Base-by-base conservation (phyloP, 768 basidiomycete species). In the Tulasnella sp. region DNA sequence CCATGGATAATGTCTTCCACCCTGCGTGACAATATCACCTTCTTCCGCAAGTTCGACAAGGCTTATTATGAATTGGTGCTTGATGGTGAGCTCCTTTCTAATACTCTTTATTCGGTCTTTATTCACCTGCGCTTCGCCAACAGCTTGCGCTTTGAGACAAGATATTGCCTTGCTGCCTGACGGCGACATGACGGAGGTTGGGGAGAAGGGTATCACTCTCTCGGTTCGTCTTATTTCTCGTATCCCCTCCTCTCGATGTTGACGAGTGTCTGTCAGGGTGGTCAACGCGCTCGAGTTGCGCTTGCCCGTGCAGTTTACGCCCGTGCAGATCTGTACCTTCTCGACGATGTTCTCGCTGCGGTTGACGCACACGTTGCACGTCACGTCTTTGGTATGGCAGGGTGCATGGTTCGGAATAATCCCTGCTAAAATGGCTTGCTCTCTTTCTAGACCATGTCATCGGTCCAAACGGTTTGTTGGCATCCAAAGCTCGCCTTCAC, bases 1-100 rank as follows among this genome's bases (percentile, higher is more conserved):
- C 84, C 90, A 32, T 94, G 90, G 86, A 80, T 96, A 41, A 76
- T 93, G 68, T 89, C 87, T 1, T 80, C 87, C 0, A 83, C 86
- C 2, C 78, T 97, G 49, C 78, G 84, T 35, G 87, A 91, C 40
- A 98, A 98, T 65, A 97, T 98, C 59, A 65, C 88, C 32, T 97
- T 98, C 70, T 90, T 83, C 8, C 86, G 93, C 68, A 77, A 82
- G 62, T 96, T 84, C 60, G 91, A 97, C 50, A 83, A 86, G 60
- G 74, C 73, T 0, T 94, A 89, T 62, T 94, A 93, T 63, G 77
- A 86, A 53, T 65, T 82, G 14, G 89, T 92, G 4, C 68, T 92
- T 3, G 86, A 91, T 72, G 85, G 86, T 83, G 42, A 4, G 66
- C 51, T 45, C 1, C 11, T 32, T 45, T 27, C 17, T 37, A 15